Base-by-base conservation (phyloP, 306 rosid species). In the Vigna mungo region DNA sequence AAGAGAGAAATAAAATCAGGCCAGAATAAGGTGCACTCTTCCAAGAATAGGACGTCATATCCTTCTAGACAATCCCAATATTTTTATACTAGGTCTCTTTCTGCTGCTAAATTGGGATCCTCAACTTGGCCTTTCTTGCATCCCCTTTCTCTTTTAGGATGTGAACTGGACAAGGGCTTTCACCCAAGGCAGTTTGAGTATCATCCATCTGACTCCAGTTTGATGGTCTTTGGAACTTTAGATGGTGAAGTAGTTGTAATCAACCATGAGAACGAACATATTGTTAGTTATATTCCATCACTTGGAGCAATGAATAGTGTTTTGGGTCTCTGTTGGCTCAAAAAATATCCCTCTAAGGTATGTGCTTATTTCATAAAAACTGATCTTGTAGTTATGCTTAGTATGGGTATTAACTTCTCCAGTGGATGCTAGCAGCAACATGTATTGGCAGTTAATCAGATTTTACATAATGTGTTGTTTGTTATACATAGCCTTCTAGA, bases 131-230 rank as follows among this genome's bases (percentile, higher is more conserved):
- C 97, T 54, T 78, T 59, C 27, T 83, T 92, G 85, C 89, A 75
- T 21, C 92, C 96, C 7, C 86, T 92, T 72, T 84, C 93, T 79
- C 73, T 87, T 51, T 78, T 59, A 60, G 84, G 86, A 56, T 73
- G 72, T 84, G 83, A 74, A 54, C 74, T 86, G 78, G 91, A 86
- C 62, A 81, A 82, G 68, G 84, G 84, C 68, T 83, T 90, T 82
- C 96, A 89, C 74, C 97, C 96, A 9, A 86, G 97, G 89, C 96
- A 92, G 85, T 90, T 90, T 60, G 97, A 92, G 85, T 92, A 92
- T 70, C 97, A 92, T 82, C 96, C 97, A 8, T 81, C 90, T 76
- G 90, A 88, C 76, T 76, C 92, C 59, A 87, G 96, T 85, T 79
- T 90, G 85, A 88, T 88, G 93, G 96, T 83, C 73, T 84, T 90